phyloP scores from a whole-genome alignment of 768 basidiomycete species.

The Krasilnikovozyma curviuscula region DNA sequence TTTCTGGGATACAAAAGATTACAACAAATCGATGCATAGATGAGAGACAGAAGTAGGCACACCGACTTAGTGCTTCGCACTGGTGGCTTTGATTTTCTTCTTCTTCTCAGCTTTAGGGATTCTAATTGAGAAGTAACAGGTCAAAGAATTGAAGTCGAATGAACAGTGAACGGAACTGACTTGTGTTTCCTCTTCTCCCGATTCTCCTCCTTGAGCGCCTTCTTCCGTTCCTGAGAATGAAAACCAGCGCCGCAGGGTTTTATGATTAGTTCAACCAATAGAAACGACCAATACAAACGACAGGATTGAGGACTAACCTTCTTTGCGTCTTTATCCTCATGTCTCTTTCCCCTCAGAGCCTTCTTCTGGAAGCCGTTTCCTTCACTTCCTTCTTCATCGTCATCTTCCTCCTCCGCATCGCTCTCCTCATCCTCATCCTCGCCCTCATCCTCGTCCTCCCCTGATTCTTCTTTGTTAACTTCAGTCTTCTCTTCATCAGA shows the following conservation, averaged over 20 bases:
- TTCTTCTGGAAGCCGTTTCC: conserved; percentile 33
- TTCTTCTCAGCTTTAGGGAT: conserved; percentile 94
- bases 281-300: not conserved
- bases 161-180: too few species aligned
- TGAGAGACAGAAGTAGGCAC: not conserved
- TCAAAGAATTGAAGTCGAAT: too few species aligned
- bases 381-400: conserved; percentile 14
- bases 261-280: not conserved
- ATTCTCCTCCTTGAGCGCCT: conserved; percentile 64
- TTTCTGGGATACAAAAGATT: conserved; percentile 1
- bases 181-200: conserved; percentile 76
- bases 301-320: conserved; percentile 37
- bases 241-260: not conserved
- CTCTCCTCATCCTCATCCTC: conserved; percentile 18
- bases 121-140: too few species aligned
- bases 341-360: conserved; percentile 62
- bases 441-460: conserved; percentile 25
- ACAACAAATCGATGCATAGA: conserved; percentile 1
- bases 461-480: conserved; percentile 12
- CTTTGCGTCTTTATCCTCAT: conserved; percentile 79
- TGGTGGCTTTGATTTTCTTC: conserved; percentile 44
- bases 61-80: not conserved
- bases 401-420: conserved; percentile 25
- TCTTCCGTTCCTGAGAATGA: conserved; percentile 61
- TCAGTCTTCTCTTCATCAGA: conserved; percentile 1